phyloP scores from a whole-genome alignment of 1,284 basidiomycete genomes.

The Ceratobasidium sp. region DNA sequence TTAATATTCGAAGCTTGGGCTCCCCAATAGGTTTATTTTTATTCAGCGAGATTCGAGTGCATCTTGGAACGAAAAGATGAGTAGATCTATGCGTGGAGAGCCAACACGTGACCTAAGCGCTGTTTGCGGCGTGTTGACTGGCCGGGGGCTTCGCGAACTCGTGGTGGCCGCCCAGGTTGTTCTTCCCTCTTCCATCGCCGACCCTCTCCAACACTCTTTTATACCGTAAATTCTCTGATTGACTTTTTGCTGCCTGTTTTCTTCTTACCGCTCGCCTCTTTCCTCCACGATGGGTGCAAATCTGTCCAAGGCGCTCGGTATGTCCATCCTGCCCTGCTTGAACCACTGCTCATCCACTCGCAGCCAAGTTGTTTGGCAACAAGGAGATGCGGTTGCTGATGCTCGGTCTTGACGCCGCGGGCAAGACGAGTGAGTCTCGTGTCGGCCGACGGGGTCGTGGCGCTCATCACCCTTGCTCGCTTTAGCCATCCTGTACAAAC shows the following conservation, averaged over 20 bases:
- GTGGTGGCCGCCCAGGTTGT: neutral
- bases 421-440: slow-evolving; percentile 81
- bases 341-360: slow-evolving; percentile 1
- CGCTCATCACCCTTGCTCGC: slow-evolving; percentile 19
- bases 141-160: neutral
- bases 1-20: no score
- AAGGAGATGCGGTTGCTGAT: slow-evolving; percentile 69
- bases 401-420: slow-evolving; percentile 95
- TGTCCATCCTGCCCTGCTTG: slow-evolving; percentile 32
- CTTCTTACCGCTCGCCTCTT: neutral
- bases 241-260: neutral
- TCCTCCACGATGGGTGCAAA: slow-evolving; percentile 54
- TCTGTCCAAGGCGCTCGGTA: slow-evolving; percentile 51
- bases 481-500: slow-evolving; percentile 97
- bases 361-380: slow-evolving; percentile 64
- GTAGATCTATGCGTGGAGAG: no score
- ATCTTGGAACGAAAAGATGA: no score
- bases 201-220: neutral
- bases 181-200: neutral
- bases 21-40: no score
- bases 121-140: neutral
- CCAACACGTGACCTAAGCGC: neutral
- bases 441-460: neutral
- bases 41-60: no score
- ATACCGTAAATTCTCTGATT: neutral